Conservation (phyloP, 2,329 filamentous ascomycete genomes). For the Ophiostoma sp. region DNA sequence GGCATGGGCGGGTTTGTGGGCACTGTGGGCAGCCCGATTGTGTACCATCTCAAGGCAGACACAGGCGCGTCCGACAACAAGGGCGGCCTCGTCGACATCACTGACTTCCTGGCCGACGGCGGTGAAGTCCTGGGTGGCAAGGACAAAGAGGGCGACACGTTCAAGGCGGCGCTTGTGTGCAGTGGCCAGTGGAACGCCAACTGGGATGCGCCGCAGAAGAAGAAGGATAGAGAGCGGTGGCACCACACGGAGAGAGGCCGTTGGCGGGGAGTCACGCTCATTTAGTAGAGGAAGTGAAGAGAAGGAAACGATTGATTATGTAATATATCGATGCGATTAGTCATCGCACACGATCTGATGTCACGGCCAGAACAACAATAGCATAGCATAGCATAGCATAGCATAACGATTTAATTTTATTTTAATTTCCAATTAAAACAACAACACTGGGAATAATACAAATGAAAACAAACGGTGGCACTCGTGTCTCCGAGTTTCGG, state of each 20-base stretch:
- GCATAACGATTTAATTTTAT: background rate
- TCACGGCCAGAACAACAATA: background rate
- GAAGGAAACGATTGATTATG: background rate
- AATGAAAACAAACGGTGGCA: background rate
- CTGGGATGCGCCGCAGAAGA: constrained; percentile 32
- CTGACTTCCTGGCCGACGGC: constrained; percentile 41
- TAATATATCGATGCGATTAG: background rate
- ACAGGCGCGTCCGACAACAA: constrained; percentile 50
- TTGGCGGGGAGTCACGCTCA: constrained; percentile 30
- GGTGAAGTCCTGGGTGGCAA: constrained; percentile 27
- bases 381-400: background rate
- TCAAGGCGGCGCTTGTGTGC: constrained; percentile 29
- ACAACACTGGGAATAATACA: background rate
- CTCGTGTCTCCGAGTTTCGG: background rate
- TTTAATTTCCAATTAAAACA: background rate
- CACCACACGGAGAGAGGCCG: constrained; percentile 36
- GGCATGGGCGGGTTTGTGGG: constrained; percentile 60
- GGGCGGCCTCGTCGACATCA: constrained; percentile 50
- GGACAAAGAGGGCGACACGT: constrained; percentile 24
- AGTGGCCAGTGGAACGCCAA: constrained; percentile 35
- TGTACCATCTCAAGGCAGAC: constrained; percentile 57
- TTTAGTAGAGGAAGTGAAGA: constrained; percentile 10
- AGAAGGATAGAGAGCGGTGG: constrained; percentile 36
- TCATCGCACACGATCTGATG: background rate
- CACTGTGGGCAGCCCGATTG: constrained; percentile 51